phyloP scores from a whole-genome alignment of 768 basidiomycete genomes.

The Boletus rubroflammeus region DNA sequence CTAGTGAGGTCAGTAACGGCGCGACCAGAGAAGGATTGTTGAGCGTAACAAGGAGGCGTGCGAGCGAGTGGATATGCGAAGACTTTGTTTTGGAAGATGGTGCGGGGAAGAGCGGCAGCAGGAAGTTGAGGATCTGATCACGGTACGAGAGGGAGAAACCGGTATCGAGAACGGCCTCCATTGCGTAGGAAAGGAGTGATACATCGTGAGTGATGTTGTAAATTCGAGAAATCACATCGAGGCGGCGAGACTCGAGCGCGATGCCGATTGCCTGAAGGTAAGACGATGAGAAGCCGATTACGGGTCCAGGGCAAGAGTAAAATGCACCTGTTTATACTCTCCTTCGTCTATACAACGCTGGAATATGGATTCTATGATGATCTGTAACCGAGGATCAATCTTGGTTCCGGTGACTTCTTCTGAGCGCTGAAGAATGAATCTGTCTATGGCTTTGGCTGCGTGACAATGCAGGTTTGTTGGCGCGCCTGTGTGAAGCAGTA shows the following conservation, averaged over 20 bases:
- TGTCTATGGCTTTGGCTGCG: conserved; percentile 92
- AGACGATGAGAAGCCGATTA: conserved; percentile 7
- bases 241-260: conserved; percentile 84
- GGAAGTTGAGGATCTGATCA: conserved; percentile 72
- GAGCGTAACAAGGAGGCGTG: conserved; percentile 86
- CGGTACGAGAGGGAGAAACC: conserved; percentile 85
- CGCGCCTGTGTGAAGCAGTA: background rate
- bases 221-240: conserved; percentile 81
- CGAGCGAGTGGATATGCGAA: conserved; percentile 75
- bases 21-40: conserved; percentile 78
- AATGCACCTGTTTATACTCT: conserved; percentile 81
- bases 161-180: conserved; percentile 89
- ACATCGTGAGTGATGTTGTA: conserved; percentile 74
- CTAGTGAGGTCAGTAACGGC: conserved; percentile 66
- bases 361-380: conserved; percentile 89
- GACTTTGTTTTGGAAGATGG: conserved; percentile 69
- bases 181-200: conserved; percentile 80
- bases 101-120: conserved; percentile 83
- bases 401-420: conserved; percentile 53
- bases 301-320: background rate
- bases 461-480: background rate
- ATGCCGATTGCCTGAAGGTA: conserved; percentile 81
- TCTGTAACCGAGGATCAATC: conserved; percentile 75
- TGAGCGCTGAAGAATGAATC: conserved; percentile 72
- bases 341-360: conserved; percentile 79